Evolutionary conservation across 1,284 basidiomycete species (phyloP), one percentile per base, ranked within the genome.

Genomic region (Ustilago vetiveriae): DNA sequence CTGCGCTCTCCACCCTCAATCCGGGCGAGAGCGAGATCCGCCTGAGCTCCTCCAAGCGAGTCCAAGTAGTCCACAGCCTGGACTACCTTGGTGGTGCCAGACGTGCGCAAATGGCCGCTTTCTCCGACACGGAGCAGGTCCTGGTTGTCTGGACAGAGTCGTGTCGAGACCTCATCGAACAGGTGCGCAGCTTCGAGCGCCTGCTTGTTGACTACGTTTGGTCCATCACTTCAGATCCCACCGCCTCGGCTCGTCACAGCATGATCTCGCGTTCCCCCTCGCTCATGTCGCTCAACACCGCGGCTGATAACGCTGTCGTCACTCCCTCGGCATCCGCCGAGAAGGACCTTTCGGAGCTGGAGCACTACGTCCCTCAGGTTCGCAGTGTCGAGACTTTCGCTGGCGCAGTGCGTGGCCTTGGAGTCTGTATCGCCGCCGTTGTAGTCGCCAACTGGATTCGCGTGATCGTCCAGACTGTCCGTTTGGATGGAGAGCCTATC

Each of bases 41-140:
- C 24, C 39, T 74, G 33, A 65, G 54, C 38, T 35, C 69, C 6
- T 55, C 51, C 33, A 55, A 72, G 43, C 48, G 60, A 32, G 53
- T 74, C 14, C 72, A 74, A 37, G 58, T 64, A 24, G 42, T 72
- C 38, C 49, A 89, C 57, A 86, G 84, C 23, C 87, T 91, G 75
- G 78, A 81, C 43, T 84, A 87, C 63, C 84, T 92, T 6, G 86
- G 87, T 9, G 84, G 85, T 24, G 90, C 90, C 2, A 88, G 91
- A 77, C 91, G 90, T 83, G 90, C 91, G 68, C 90, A 92, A 77
- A 89, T 89, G 65, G 90, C 88, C n/a, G 90, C 90, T 16, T 92
- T 92, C 82, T 86, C 92, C 57, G 87, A 90, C 35, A 88, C 89
- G 76, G 90, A 92, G 74, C 86, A 87, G 26, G 87, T 90, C 16